phyloP scores from a whole-genome alignment of 768 basidiomycete genomes.

The Russula lepida region DNA sequence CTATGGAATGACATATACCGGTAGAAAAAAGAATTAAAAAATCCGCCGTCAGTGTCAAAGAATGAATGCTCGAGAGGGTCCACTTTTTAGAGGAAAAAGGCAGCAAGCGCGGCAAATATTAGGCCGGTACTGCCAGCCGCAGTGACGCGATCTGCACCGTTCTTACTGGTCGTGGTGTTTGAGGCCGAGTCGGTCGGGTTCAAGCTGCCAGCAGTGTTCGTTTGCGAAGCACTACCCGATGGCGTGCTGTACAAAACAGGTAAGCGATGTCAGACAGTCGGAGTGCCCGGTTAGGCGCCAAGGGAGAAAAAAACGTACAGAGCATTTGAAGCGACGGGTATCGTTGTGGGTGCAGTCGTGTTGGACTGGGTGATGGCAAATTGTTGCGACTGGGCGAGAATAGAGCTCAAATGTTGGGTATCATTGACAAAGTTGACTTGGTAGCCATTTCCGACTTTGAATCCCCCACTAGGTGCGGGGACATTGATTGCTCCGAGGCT shows the following conservation, averaged over 20 bases:
- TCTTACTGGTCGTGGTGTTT: background rate
- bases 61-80: background rate
- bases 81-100: constrained; percentile 8
- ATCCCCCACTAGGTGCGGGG: constrained; percentile 53
- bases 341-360: constrained; percentile 13
- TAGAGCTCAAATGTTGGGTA: constrained; percentile 36
- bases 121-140: constrained; percentile 6
- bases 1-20: background rate
- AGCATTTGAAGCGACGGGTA: constrained; percentile 4
- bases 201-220: background rate
- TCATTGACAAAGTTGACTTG: constrained; percentile 64
- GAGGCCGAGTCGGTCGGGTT: constrained; percentile 11
- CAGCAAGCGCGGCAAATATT: constrained; percentile 11
- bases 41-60: background rate
- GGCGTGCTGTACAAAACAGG: background rate
- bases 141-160: constrained; percentile 6
- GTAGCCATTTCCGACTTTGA: constrained; percentile 54
- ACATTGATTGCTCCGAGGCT: constrained; percentile 33
- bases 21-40: background rate
- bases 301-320: background rate
- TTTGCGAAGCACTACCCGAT: background rate
- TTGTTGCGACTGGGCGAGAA: constrained; percentile 62
- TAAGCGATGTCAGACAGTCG: background rate
- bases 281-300: no score
- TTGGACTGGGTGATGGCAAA: constrained; percentile 41